phyloP scores from a whole-genome alignment of 2,329 filamentous ascomycete genomes.

The Hypomyces perniciosus region DNA sequence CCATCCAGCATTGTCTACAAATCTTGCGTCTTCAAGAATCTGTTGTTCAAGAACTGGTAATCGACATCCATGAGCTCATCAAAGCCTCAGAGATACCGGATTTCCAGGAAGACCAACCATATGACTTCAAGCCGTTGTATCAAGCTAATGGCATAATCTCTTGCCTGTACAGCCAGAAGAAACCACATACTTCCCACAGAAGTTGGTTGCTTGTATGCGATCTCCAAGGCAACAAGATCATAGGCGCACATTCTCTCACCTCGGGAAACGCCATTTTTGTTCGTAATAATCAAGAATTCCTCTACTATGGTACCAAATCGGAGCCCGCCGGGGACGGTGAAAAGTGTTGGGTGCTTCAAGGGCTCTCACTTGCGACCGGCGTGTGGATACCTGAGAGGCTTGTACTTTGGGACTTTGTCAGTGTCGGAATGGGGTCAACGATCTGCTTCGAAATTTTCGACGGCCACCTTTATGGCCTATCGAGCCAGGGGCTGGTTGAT shows the following conservation, averaged over 20 bases:
- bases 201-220: slow-evolving; percentile 46
- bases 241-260: slow-evolving; percentile 36
- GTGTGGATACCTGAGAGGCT: slow-evolving; percentile 39
- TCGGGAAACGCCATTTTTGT: slow-evolving; percentile 57
- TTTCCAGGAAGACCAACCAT: slow-evolving; percentile 30
- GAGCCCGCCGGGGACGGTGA: slow-evolving; percentile 46
- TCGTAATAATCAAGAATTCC: slow-evolving; percentile 53
- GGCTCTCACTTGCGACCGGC: slow-evolving; percentile 39
- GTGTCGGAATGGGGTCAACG: slow-evolving; percentile 58
- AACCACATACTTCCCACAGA: slow-evolving; percentile 25
- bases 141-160: slow-evolving; percentile 52
- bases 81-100: slow-evolving; percentile 26
- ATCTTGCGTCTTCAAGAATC: slow-evolving; percentile 52
- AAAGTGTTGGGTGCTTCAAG: slow-evolving; percentile 57
- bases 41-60: slow-evolving; percentile 44
- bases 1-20: slow-evolving; percentile 40
- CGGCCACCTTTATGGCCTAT: slow-evolving; percentile 62
- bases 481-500: slow-evolving; percentile 57
- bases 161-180: slow-evolving; percentile 46
- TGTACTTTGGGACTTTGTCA: slow-evolving; percentile 53
- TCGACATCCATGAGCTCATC: slow-evolving; percentile 42
- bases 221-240: slow-evolving; percentile 37
- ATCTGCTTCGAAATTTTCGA: slow-evolving; percentile 68
- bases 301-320: slow-evolving; percentile 63
- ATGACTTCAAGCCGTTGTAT: slow-evolving; percentile 50